Evolutionary conservation across 2,329 filamentous ascomycete genomes (phyloP).

Genomic region (Knufia fluminis): DNA sequence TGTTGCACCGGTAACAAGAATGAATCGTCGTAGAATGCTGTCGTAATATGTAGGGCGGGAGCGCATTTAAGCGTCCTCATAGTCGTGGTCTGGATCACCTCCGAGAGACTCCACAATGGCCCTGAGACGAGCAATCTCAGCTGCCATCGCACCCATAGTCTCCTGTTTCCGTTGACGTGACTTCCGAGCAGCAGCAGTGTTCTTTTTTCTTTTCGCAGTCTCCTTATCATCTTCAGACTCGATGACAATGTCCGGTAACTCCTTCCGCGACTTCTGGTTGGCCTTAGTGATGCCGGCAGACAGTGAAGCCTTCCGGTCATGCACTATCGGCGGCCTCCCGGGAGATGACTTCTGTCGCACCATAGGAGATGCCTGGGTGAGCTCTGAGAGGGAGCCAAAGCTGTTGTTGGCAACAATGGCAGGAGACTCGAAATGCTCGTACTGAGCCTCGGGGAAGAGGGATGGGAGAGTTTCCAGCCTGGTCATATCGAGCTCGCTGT

Average conservation of each 20-base stretch:
- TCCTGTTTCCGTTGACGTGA: conserved; percentile 73
- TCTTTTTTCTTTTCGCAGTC: conserved; percentile 83
- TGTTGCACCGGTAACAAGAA: neutral
- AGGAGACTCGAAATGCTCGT: conserved; percentile 24
- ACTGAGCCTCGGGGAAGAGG: conserved; percentile 23
- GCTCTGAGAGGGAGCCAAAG: conserved; percentile 21
- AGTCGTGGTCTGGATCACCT: conserved; percentile 18
- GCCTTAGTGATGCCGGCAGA: conserved; percentile 52
- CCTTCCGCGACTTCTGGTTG: conserved; percentile 65
- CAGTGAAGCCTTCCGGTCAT: conserved; percentile 53
- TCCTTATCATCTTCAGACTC: conserved; percentile 62
- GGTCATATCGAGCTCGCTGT: conserved; percentile 19
- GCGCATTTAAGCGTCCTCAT: neutral
- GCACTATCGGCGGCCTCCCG: conserved; percentile 29
- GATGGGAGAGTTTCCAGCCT: conserved; percentile 18
- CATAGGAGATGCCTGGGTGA: conserved; percentile 21
- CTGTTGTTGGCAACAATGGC: conserved; percentile 8
- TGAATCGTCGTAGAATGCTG: conserved; percentile 4
- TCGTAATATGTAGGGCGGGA: too few species aligned
- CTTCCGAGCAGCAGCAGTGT: conserved; percentile 81
- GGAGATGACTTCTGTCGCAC: conserved; percentile 28
- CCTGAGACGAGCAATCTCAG: conserved; percentile 20
- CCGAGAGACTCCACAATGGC: conserved; percentile 20
- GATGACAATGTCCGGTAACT: conserved; percentile 60
- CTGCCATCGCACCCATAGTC: conserved; percentile 61